A percentile compares a stretch with the other conserved stretches of the same genome.
Conservation (phyloP, 192 early-diverging fungal genomes). For the Dimargaris cristalligena region DNA sequence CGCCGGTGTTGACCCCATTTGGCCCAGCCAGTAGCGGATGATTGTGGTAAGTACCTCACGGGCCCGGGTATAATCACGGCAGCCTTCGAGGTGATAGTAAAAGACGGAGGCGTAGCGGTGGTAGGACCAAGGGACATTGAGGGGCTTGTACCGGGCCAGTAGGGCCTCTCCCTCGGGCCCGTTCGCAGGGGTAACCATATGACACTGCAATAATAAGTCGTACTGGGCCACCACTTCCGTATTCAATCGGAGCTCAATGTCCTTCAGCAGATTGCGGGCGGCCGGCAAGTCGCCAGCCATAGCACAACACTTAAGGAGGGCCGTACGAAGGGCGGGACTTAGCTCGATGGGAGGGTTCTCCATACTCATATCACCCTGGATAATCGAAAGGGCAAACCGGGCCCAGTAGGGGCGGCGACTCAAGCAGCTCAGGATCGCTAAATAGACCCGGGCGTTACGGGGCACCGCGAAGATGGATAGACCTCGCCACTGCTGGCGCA, state of each 20-base stretch:
- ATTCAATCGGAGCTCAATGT: not conserved
- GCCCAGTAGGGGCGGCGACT: not conserved
- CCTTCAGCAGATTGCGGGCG: not conserved
- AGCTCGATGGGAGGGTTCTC: not conserved
- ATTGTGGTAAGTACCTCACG: not conserved
- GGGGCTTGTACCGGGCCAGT: not conserved
- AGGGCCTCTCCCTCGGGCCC: not conserved
- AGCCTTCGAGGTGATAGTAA: not conserved
- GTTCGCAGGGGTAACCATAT: not conserved
- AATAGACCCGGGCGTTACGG: not conserved
- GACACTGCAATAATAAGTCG: not conserved
- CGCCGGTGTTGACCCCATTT: not conserved
- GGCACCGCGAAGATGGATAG: not conserved
- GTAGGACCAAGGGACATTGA: not conserved
- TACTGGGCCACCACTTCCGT: not conserved
- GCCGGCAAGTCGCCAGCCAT: not conserved
- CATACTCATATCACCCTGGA: not conserved
- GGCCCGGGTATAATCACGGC: not conserved
- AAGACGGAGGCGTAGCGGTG: not conserved
- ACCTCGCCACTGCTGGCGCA: constrained; percentile 7
- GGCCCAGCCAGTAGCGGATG: not conserved
- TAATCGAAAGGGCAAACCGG: not conserved
- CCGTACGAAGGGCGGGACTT: not conserved
- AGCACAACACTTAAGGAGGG: constrained; percentile 5
- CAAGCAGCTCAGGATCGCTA: constrained; percentile 1